A percentile compares a stretch with the other conserved stretches of the same genome.
Conservation (phyloP, 1,284 basidiomycete genomes). For the Cerioporus squamosus region DNA sequence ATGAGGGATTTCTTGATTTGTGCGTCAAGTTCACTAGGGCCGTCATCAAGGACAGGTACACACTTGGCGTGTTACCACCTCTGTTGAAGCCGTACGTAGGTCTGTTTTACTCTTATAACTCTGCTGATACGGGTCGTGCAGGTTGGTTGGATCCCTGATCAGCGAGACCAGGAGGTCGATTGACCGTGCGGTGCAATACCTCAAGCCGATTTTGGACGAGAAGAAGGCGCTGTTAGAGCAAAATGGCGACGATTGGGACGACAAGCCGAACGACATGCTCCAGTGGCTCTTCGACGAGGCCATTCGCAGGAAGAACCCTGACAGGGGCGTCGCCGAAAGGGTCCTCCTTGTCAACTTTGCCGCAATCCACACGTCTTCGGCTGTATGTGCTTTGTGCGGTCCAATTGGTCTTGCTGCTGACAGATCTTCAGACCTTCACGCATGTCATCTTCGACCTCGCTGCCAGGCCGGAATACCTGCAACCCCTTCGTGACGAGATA, state of each 20-base stretch:
- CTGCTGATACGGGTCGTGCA: neutral
- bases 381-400: slow-evolving; percentile 17
- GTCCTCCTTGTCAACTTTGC: slow-evolving; percentile 37
- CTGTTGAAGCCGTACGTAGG: too few species aligned
- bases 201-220: neutral
- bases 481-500: slow-evolving; percentile 52
- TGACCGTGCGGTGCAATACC: neutral
- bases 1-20: slow-evolving; percentile 19
- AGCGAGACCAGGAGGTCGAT: neutral
- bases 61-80: too few species aligned
- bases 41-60: too few species aligned
- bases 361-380: slow-evolving; percentile 38
- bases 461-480: slow-evolving; percentile 42
- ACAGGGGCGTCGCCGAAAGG: slow-evolving; percentile 26
- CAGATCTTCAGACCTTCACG: slow-evolving; percentile 37
- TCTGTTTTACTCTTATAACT: too few species aligned
- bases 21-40: too few species aligned
- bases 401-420: too few species aligned
- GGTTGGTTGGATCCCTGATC: neutral
- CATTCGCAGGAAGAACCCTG: slow-evolving; percentile 8
- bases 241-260: slow-evolving; percentile 5
- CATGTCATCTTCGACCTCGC: slow-evolving; percentile 47
- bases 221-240: slow-evolving; percentile 1
- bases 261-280: slow-evolving; percentile 30
- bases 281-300: slow-evolving; percentile 35